These are phyloP conservation scores for Phaeolepiota aurea DNA, from an alignment of 768 basidiomycete genomes.

Conservation along the genomic window DNA sequence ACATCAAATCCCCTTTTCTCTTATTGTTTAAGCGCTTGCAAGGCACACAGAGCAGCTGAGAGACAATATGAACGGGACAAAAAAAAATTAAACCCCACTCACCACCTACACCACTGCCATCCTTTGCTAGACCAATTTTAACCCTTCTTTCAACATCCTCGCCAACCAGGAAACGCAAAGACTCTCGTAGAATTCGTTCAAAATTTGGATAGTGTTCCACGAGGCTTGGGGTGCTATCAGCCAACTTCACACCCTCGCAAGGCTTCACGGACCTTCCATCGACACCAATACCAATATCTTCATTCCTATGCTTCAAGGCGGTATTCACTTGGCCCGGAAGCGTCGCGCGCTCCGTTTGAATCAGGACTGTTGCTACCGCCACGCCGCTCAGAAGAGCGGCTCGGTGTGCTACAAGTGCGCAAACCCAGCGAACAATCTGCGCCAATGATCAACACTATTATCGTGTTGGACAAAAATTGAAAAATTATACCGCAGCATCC, in stretches of 20 bases:
- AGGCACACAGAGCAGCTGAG: conserved; percentile 80
- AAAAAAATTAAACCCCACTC: conserved; percentile 21
- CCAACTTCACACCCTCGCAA: not conserved
- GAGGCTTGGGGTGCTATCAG: conserved; percentile 39
- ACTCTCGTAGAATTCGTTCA: conserved; percentile 62
- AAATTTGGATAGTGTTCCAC: conserved; percentile 91
- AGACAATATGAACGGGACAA: conserved; percentile 4
- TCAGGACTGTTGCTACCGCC: conserved; percentile 77
- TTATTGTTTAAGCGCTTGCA: conserved; percentile 65
- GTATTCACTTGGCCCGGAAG: conserved; percentile 29
- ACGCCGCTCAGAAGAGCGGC: conserved; percentile 81
- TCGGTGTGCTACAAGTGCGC: conserved; percentile 67
- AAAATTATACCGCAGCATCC: conserved; percentile 53
- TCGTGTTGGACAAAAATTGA: too few relatives aligned
- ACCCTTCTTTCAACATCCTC: conserved; percentile 72
- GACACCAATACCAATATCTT: conserved; percentile 73
- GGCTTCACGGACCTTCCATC: conserved; percentile 68
- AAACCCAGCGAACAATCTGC: conserved; percentile 77
- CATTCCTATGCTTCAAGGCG: conserved; percentile 22
- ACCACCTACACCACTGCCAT: conserved; percentile 98
- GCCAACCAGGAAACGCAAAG: conserved; percentile 72
- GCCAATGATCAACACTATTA: conserved; percentile 13
- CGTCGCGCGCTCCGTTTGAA: conserved; percentile 69
- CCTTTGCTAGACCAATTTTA: conserved; percentile 89
- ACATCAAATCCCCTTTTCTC: conserved; percentile 8